A percentile compares a stretch with the other conserved stretches of the same genome.
Conservation (phyloP, 1,139 yeast genomes). For the Magnusiomyces starmeri region DNA sequence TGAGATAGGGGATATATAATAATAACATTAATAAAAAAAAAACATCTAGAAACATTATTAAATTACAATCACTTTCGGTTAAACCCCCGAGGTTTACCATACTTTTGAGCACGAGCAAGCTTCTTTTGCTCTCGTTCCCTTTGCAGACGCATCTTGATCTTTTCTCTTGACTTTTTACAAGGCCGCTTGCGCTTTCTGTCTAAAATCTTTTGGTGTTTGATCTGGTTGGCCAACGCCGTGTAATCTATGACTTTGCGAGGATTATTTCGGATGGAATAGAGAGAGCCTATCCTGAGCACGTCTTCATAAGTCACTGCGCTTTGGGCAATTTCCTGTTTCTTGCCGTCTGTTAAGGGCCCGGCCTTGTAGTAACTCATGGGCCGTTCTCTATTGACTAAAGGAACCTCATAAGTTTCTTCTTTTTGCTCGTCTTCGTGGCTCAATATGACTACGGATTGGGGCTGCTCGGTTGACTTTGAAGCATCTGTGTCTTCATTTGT, state of each 20-base stretch:
- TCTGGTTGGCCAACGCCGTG: conserved; percentile 24
- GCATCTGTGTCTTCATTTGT: conserved; percentile 3
- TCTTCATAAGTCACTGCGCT: conserved; percentile 5
- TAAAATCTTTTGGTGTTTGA: conserved; percentile 12
- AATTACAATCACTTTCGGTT: too few species aligned
- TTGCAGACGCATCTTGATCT: conserved; percentile 7
- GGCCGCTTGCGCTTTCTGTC: conserved; percentile 25
- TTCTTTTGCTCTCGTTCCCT: too few species aligned
- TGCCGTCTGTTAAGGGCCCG: neutral
- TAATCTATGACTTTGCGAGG: conserved; percentile 26
- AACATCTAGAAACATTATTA: too few species aligned
- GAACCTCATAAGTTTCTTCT: neutral
- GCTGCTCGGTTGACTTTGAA: too few species aligned
- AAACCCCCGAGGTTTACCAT: too few species aligned
- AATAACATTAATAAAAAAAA: too few species aligned
- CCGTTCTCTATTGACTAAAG: conserved; percentile 15
- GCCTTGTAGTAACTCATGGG: conserved; percentile 26
- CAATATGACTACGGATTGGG: too few species aligned
- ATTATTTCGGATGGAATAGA: conserved; percentile 4
- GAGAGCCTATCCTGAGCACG: neutral
- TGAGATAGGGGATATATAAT: too few species aligned
- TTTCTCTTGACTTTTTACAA: conserved; percentile 30
- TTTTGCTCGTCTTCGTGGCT: neutral
- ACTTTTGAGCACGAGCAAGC: too few species aligned
- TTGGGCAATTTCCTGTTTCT: neutral